These are phyloP conservation scores for Penicillium corylophilum DNA, from an alignment of 2,329 filamentous ascomycete genomes.

Conservation along the genomic window DNA sequence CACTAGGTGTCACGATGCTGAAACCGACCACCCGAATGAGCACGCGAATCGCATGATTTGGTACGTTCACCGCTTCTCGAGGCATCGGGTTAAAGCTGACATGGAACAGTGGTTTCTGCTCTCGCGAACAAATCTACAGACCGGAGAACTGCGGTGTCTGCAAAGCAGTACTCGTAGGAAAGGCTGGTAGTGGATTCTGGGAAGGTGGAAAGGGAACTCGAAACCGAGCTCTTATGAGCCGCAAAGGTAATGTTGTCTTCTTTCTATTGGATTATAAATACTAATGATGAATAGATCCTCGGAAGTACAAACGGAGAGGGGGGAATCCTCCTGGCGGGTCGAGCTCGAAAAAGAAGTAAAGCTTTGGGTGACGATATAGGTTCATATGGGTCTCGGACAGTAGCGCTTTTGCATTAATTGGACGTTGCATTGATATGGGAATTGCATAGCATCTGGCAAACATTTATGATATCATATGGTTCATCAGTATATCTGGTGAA, in stretches of 20 bases:
- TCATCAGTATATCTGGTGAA: too few species aligned
- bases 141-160: slow-evolving; percentile 75
- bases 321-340: slow-evolving; percentile 34
- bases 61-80: slow-evolving; percentile 30
- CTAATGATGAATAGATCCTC: slow-evolving; percentile 53
- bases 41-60: slow-evolving; percentile 84
- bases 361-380: too few species aligned
- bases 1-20: slow-evolving; percentile 68
- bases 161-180: slow-evolving; percentile 67
- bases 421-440: not conserved
- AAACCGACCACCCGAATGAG: slow-evolving; percentile 71
- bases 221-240: slow-evolving; percentile 68
- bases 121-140: slow-evolving; percentile 75
- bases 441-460: too few species aligned
- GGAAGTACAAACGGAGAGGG: slow-evolving; percentile 67
- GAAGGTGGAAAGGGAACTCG: slow-evolving; percentile 83
- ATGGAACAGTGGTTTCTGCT: slow-evolving; percentile 62
- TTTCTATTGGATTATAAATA: not conserved
- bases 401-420: not conserved
- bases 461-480: too few species aligned
- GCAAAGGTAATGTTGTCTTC: slow-evolving; percentile 53
- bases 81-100: not conserved
- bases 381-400: not conserved
- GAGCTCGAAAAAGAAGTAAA: slow-evolving; percentile 32
- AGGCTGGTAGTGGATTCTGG: slow-evolving; percentile 72